Percentiles rank a stretch among this genome's conserved stretches.
phyloP scores from a whole-genome alignment of 805 yeast species.

The Kodamaea kakaduensis region DNA sequence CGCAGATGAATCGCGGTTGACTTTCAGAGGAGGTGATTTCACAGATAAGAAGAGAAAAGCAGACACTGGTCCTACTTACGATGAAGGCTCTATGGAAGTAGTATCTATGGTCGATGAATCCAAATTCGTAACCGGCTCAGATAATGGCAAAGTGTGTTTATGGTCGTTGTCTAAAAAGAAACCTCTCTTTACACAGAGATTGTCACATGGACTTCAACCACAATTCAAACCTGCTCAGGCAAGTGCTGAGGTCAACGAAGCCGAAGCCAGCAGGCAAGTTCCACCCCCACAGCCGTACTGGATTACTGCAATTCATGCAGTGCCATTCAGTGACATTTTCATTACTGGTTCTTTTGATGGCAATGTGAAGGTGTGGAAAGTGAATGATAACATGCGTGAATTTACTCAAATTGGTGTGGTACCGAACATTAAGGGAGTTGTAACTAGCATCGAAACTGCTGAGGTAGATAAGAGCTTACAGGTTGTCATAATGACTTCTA shows the following conservation, averaged over 20 bases:
- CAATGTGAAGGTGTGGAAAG: slow-evolving; percentile 68
- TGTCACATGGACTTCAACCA: slow-evolving; percentile 73
- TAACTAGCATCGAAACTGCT: slow-evolving; percentile 58
- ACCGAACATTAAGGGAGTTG: slow-evolving; percentile 62
- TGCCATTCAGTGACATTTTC: slow-evolving; percentile 82
- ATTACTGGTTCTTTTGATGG: slow-evolving; percentile 91
- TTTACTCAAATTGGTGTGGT: slow-evolving; percentile 57
- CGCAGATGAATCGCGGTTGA: slow-evolving; percentile 88
- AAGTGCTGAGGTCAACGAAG: slow-evolving; percentile 54
- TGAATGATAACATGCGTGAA: slow-evolving; percentile 59
- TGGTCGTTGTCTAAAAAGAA: slow-evolving; percentile 93
- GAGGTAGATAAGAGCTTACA: slow-evolving; percentile 49
- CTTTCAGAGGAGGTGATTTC: slow-evolving; percentile 86
- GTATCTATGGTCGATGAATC: slow-evolving; percentile 90
- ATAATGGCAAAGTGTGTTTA: slow-evolving; percentile 83
- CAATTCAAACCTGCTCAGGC: slow-evolving; percentile 36
- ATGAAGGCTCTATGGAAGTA: slow-evolving; percentile 88
- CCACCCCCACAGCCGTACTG: slow-evolving; percentile 77
- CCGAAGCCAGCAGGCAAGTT: slow-evolving; percentile 44
- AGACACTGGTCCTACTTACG: slow-evolving; percentile 33
- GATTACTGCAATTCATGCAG: slow-evolving; percentile 76
- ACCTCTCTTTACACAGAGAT: slow-evolving; percentile 64
- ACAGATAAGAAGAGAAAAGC: slow-evolving; percentile 40
- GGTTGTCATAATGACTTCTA: slow-evolving; percentile 61
- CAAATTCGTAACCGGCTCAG: slow-evolving; percentile 91